Evolutionary conservation across 176 grass and related monocot species (phyloP).

Genomic region (Tillandsia leiboldiana): DNA sequence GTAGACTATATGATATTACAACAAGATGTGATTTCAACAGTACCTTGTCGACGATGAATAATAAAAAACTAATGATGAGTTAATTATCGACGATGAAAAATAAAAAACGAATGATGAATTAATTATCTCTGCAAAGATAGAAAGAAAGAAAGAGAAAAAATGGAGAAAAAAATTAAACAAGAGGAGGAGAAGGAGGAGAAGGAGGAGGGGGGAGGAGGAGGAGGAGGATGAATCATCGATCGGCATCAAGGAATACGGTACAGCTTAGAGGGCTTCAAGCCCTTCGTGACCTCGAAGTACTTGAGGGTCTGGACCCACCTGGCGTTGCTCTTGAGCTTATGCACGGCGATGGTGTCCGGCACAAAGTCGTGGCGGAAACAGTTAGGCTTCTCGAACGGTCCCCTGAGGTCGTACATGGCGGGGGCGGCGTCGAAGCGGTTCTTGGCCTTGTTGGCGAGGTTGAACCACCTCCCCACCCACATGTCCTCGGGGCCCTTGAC

Average conservation of each 20-base stretch:
- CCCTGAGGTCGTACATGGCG: constrained; percentile 71
- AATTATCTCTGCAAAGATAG: too few relatives aligned
- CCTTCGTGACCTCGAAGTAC: constrained; percentile 59
- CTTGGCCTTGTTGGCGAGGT: constrained; percentile 55
- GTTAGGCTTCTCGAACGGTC: constrained; percentile 20
- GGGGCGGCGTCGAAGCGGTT: constrained; percentile 51
- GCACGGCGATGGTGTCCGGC: constrained; percentile 69
- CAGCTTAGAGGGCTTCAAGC: constrained; percentile 28
- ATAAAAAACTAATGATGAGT: too few relatives aligned
- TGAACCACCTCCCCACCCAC: constrained; percentile 67
- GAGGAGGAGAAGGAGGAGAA: not conserved
- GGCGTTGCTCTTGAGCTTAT: constrained; percentile 55
- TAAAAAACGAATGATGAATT: too few relatives aligned
- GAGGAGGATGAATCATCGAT: not conserved
- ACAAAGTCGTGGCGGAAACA: constrained; percentile 67
- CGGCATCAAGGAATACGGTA: constrained; percentile 36
- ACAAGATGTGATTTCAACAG: too few relatives aligned
- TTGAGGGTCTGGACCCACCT: constrained; percentile 51
- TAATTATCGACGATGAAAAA: too few relatives aligned
- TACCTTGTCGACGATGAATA: too few relatives aligned
- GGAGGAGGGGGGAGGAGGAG: not conserved
- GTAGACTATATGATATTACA: too few relatives aligned
- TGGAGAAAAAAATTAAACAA: too few relatives aligned
- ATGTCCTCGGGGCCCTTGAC: constrained; percentile 49
- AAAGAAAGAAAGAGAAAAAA: too few relatives aligned